Evolutionary conservation across 2,329 filamentous ascomycete species (phyloP).

Genomic region (Furcasterigmium sp.): DNA sequence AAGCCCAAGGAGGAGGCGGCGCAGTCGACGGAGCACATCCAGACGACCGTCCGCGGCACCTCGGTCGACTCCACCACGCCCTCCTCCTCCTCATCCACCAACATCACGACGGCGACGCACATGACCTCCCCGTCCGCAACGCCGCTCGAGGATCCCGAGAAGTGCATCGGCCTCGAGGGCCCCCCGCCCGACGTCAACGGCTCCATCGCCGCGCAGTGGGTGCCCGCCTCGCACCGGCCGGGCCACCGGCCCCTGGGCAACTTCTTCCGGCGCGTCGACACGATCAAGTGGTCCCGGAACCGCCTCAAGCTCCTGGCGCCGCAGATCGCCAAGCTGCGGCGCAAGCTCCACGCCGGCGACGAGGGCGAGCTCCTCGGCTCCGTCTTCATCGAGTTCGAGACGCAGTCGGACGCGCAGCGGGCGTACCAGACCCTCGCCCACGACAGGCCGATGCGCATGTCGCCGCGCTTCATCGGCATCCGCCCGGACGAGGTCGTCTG

Average conservation of each 20-base stretch:
- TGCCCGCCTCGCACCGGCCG: constrained; percentile 68
- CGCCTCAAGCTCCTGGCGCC: constrained; percentile 32
- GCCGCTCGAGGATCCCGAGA: constrained; percentile 12
- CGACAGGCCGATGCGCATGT: constrained; percentile 77
- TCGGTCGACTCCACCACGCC: constrained; percentile 18
- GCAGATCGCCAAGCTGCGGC: constrained; percentile 57
- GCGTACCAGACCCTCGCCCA: constrained; percentile 81
- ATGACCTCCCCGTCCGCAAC: constrained; percentile 27
- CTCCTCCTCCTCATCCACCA: constrained; percentile 45
- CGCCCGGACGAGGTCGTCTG: constrained; percentile 80
- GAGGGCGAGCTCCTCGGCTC: constrained; percentile 57
- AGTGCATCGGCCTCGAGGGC: constrained; percentile 19
- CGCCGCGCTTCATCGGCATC: constrained; percentile 77
- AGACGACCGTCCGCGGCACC: too few relatives aligned
- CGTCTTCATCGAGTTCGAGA: constrained; percentile 89
- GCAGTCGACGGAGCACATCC: background rate
- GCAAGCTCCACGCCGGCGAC: constrained; percentile 58
- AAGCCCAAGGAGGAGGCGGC: background rate
- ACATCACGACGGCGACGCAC: constrained; percentile 33
- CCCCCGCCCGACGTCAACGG: constrained; percentile 34
- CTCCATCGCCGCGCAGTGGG: constrained; percentile 66
- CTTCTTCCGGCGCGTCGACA: constrained; percentile 86
- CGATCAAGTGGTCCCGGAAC: constrained; percentile 80
- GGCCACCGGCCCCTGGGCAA: constrained; percentile 63
- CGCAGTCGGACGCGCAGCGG: constrained; percentile 75